Percentiles rank a stretch among this genome's conserved stretches.
phyloP scores from a whole-genome alignment of 1,284 basidiomycete genomes.

The Moesziomyces sp. region DNA sequence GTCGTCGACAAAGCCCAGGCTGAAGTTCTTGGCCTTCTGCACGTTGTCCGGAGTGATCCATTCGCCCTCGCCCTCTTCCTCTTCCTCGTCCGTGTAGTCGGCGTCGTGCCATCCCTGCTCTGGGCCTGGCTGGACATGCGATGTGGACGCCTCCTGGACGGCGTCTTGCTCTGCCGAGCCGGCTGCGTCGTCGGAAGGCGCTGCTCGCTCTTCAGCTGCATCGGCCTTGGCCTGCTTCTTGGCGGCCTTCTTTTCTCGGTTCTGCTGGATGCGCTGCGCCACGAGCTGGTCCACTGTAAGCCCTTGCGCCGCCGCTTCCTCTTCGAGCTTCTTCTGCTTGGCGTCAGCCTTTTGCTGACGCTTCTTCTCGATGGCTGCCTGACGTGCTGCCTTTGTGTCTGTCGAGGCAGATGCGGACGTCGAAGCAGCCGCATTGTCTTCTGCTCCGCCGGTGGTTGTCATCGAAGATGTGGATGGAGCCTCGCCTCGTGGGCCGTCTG shows the following conservation, averaged over 20 bases:
- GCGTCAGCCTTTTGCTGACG: constrained; percentile 35
- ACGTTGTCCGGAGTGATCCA: constrained; percentile 98
- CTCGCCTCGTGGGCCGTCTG: constrained; percentile 64
- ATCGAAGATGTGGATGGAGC: not conserved
- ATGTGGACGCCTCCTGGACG: constrained; percentile 4
- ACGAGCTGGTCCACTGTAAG: constrained; percentile 37
- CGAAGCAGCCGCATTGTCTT: constrained; percentile 20
- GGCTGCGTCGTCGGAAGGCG: not conserved
- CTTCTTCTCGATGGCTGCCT: constrained; percentile 44
- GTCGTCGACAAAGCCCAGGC: constrained; percentile 74
- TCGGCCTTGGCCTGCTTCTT: constrained; percentile 33
- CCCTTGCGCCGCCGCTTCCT: constrained; percentile 27
- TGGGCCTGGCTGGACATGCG: constrained; percentile 9
- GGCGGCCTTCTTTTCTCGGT: constrained; percentile 39
- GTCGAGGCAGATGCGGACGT: constrained; percentile 6
- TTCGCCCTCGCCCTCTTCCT: constrained; percentile 70
- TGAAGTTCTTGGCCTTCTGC: constrained; percentile 84
- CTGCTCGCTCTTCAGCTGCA: constrained; percentile 8
- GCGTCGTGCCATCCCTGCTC: constrained; percentile 65
- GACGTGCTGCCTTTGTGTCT: constrained; percentile 21
- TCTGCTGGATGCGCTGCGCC: constrained; percentile 33
- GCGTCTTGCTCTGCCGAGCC: not conserved
- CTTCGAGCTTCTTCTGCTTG: constrained; percentile 32
- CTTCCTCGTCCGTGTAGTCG: constrained; percentile 78
- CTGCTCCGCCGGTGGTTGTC: too few species aligned